A percentile compares a stretch with the other conserved stretches of the same genome.
Conservation (phyloP, 768 basidiomycete species). For the Tylopilus subfusipes region DNA sequence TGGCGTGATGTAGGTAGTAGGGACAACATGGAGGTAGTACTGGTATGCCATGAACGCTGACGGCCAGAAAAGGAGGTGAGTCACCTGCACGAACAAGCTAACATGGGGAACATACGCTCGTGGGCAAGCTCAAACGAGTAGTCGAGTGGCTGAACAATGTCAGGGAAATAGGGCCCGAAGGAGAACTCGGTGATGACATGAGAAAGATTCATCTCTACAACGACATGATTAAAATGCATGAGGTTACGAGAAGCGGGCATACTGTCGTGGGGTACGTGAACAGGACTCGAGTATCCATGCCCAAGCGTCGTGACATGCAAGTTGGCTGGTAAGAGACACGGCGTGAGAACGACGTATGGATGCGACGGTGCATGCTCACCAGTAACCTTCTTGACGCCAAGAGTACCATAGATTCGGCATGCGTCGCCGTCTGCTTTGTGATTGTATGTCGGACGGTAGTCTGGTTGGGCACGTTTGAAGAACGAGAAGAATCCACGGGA, state of each 20-base stretch:
- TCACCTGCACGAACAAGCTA: neutral
- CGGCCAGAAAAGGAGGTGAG: neutral
- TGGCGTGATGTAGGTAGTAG: constrained; percentile 86
- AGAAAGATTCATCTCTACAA: constrained; percentile 88
- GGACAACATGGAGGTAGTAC: constrained; percentile 94
- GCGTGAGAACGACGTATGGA: neutral
- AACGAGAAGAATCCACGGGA: constrained; percentile 72
- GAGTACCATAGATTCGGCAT: constrained; percentile 82
- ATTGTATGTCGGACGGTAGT: constrained; percentile 72
- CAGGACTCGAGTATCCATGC: constrained; percentile 85
- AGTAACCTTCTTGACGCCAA: constrained; percentile 86
- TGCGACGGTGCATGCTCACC: constrained; percentile 39
- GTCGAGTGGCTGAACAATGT: constrained; percentile 92
- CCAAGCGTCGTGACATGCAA: constrained; percentile 93
- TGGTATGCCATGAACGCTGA: constrained; percentile 88
- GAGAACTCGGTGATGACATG: constrained; percentile 97
- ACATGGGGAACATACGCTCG: constrained; percentile 43
- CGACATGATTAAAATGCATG: neutral
- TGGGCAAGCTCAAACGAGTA: constrained; percentile 76
- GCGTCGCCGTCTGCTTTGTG: constrained; percentile 66
- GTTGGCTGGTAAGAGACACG: constrained; percentile 53
- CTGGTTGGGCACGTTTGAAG: constrained; percentile 39
- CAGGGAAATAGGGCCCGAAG: constrained; percentile 94
- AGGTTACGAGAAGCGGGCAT: constrained; percentile 30
- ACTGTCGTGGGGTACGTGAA: constrained; percentile 88